These are phyloP conservation scores for Zygoascus meyerae DNA, from an alignment of 1,139 yeast genomes.

Conservation along the genomic window DNA sequence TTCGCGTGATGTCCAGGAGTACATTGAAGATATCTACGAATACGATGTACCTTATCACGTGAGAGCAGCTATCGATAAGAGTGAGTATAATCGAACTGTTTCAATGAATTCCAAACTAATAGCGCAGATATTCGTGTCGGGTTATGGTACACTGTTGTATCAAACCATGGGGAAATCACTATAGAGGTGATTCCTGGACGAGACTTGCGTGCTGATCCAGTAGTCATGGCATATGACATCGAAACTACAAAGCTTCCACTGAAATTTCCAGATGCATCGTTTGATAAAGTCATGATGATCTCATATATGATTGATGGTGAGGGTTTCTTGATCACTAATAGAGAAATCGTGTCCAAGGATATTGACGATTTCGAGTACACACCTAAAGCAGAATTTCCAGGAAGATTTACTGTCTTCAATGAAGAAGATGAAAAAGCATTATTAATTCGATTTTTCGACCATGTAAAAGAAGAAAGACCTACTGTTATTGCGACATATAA, in stretches of 20 bases:
- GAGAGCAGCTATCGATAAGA: constrained; percentile 82
- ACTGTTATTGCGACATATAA: constrained; percentile 96
- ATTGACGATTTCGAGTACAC: constrained; percentile 97
- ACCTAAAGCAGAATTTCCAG: constrained; percentile 94
- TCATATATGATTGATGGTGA: constrained; percentile 99
- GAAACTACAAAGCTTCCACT: constrained; percentile 97
- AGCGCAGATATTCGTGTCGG: constrained; percentile 72
- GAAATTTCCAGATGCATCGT: constrained; percentile 86
- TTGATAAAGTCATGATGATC: constrained; percentile 98
- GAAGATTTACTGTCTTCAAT: constrained; percentile 82
- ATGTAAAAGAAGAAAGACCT: constrained; percentile 79
- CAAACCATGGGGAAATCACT: constrained; percentile 50
- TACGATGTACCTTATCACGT: constrained; percentile 97
- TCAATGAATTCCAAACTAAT: background rate
- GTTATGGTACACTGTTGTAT: constrained; percentile 86
- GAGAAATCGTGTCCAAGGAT: constrained; percentile 91
- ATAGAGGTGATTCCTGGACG: constrained; percentile 64
- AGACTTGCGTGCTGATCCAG: constrained; percentile 96
- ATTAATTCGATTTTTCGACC: constrained; percentile 76
- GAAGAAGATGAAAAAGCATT: constrained; percentile 79
- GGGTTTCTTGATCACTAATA: constrained; percentile 86
- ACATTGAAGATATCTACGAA: constrained; percentile 77
- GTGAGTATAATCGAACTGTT: constrained; percentile 12
- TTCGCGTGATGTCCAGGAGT: constrained; percentile 31
- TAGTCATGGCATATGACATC: constrained; percentile 92